Evolutionary conservation across 345 rosid genomes (phyloP).

Genomic region (Euphorbia pulcherrima): DNA sequence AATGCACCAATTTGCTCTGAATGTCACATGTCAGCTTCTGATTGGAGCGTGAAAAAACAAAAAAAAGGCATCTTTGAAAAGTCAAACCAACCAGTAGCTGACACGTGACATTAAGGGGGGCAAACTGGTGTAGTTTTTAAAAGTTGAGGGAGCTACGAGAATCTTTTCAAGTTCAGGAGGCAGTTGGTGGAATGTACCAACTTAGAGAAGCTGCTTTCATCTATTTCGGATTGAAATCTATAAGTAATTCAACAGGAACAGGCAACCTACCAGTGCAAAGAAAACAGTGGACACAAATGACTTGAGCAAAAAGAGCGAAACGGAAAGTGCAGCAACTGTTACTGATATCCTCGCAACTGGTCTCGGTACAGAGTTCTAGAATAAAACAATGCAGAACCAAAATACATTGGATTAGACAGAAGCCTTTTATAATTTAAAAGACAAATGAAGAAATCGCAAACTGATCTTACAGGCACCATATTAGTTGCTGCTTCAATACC

Average conservation of each 20-base stretch:
- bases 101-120: too few species aligned
- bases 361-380: conserved; percentile 26
- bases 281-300: conserved; percentile 52
- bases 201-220: too few species aligned
- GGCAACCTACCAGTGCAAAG: conserved; percentile 64
- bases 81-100: too few species aligned
- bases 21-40: too few species aligned
- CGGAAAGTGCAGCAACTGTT: conserved; percentile 37
- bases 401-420: neutral
- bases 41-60: too few species aligned
- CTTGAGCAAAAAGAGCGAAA: conserved; percentile 46
- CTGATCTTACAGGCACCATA: conserved; percentile 74
- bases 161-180: too few species aligned
- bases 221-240: neutral
- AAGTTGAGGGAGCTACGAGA: too few species aligned
- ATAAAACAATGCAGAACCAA: neutral
- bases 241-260: neutral
- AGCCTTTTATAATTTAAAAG: neutral
- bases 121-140: too few species aligned
- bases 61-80: too few species aligned
- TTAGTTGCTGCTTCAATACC: conserved; percentile 77
- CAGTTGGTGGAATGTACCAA: too few species aligned
- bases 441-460: conserved; percentile 10
- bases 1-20: too few species aligned
- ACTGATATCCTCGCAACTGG: conserved; percentile 24